Evolutionary conservation across 192 early-diverging fungal genomes (phyloP), one percentile per base, ranked within the genome.

Genomic region (Podila epigama): DNA sequence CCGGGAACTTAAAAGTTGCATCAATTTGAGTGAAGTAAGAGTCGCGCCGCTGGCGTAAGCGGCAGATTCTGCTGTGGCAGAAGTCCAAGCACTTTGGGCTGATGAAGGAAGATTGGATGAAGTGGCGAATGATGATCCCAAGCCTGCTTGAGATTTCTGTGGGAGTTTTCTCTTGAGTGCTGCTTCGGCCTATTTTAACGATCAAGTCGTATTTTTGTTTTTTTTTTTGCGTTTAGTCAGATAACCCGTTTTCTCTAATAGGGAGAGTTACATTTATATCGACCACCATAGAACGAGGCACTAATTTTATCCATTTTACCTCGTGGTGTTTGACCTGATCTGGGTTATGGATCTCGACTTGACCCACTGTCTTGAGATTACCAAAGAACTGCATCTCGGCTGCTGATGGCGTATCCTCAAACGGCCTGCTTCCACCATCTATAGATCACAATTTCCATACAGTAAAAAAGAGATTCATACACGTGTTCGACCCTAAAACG

Each of bases 381-480:
- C 73, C 73, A 64, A 77, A 77, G 59, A 77, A 77, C 50, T 77
- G 66, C n/a, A 68, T 35, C 53, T 77, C 60, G 28, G 73, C 73
- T 32, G 73, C 73, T 18, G 73, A 77, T 0, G 73, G 73, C 20
- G 73, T 77, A 32, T 77, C 73, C 37, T 77, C 73, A 15, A 53
- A 27, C 5, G 73, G 73, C 35, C 73, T 55, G 31, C 54, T 64
- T 40, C 64, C 73, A 29, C 73, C 73, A 53, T 63, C 73, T 77
- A 54, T 0, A 15, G 33, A 42, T 35, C 37, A 13, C 37, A 44
- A 41, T 9, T 40, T 22, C n/a, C 11, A 3, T n/a, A 9, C 31
- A 54, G 28, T 4, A 7, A 29, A 34, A 44, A 31, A 7, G 27
- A 31, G n/a, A n/a, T n/a, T n/a, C n/a, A n/a, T n/a, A n/a, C n/a